Evolutionary conservation across 305 asterid genomes (phyloP), one percentile per base, ranked within the genome.

Genomic region (Ilex paraguariensis): DNA sequence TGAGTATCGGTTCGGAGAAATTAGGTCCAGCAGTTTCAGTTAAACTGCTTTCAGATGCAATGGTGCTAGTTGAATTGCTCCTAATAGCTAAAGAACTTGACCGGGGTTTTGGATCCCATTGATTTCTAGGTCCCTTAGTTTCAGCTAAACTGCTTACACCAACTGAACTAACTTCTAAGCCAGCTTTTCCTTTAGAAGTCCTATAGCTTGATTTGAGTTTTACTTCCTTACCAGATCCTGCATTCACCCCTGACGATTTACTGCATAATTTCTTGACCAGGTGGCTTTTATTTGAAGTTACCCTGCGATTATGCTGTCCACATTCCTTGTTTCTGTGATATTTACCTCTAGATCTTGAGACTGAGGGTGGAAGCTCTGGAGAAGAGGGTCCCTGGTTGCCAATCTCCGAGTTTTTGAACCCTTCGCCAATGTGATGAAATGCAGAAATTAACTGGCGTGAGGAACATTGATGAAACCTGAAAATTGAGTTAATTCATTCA

Each of bases 401-500:
- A 14, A 61, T 55, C 56, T 56, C 66, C 60, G 59, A 66, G 58
- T 61, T 61, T 62, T 56, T 21, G 56, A 48, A 51, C 54, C 65
- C 31, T 65, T 55, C 58, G 21, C 57, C 68, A 48, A 69, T 14
- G 16, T 9, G 30, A 65, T 65, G 44, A 63, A 70, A 68, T 54
- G 70, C 48, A 59, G 79, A 71, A 33, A 60, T 73, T 60, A 71
- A 60, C 65, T 73, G 53, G 56, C 13, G 31, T 51, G 84, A 70
- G 54, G 84, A 78, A 64, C 63, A 65, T 48, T 58, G 78, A 72
- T 81, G 87, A 71, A 78, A 70, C 75, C 82, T 81, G 76, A 49
- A 73, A 68, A 52, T 40, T 46, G 52, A 63, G 14, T 65, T 61
- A 49, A 48, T 60, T 59, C 63, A 44, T 61, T 69, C 50, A 69